Evolutionary conservation across 306 rosid genomes (phyloP).

Genomic region (Cicer yamashitae): DNA sequence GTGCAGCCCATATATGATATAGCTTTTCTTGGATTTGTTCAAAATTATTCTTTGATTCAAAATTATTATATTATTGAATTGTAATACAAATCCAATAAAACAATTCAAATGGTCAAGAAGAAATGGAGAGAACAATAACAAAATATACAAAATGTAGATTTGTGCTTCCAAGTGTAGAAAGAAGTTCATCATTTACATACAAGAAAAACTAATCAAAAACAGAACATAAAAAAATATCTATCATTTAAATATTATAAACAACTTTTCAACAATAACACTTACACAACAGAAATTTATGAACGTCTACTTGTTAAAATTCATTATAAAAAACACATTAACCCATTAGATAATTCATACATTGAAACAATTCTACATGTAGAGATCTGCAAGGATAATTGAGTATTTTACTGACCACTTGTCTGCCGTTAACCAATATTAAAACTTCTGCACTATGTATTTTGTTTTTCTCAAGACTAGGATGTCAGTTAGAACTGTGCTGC

Average conservation of each 20-base stretch:
- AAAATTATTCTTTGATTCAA: no score
- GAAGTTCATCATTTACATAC: background rate
- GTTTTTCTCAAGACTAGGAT: slow-evolving; percentile 21
- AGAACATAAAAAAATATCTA: background rate
- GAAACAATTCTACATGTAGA: slow-evolving; percentile 1
- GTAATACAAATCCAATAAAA: no score
- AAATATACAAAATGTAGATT: background rate
- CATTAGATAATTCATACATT: slow-evolving; percentile 1
- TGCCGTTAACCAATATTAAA: background rate
- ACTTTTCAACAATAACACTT: background rate
- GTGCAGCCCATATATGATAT: no score
- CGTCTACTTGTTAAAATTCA: slow-evolving; percentile 2
- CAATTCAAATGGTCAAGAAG: background rate
- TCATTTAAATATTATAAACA: slow-evolving; percentile 8
- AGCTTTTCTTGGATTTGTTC: no score
- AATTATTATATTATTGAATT: no score
- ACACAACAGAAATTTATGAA: slow-evolving; percentile 13
- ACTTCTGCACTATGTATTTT: slow-evolving; percentile 8
- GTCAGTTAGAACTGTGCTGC: slow-evolving; percentile 31
- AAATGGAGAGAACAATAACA: background rate
- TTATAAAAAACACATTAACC: background rate
- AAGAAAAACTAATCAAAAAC: background rate
- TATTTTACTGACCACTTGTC: slow-evolving; percentile 13
- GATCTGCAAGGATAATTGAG: background rate
- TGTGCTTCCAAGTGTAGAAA: background rate